Conservation (phyloP, 2,329 filamentous ascomycete genomes). For the Dichotomopilus funicola region DNA sequence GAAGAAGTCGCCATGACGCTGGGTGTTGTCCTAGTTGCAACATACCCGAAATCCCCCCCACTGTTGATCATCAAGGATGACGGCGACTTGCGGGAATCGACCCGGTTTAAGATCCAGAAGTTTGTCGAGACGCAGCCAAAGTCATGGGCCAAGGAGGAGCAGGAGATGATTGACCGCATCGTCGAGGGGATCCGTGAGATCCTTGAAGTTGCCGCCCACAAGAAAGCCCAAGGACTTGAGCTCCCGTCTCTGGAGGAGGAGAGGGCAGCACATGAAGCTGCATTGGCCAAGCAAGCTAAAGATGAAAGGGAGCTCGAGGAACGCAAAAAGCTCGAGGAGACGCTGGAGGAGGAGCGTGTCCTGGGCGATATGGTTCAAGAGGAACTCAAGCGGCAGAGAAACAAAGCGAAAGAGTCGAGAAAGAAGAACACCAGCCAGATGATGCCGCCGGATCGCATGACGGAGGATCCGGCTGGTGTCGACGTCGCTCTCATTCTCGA, state of each 20-base stretch:
- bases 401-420: constrained; percentile 57
- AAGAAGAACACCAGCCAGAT: constrained; percentile 49
- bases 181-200: constrained; percentile 65
- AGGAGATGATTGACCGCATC: constrained; percentile 59
- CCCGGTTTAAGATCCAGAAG: constrained; percentile 62
- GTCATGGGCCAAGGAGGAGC: constrained; percentile 44
- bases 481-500: constrained; percentile 55
- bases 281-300: constrained; percentile 54
- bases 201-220: constrained; percentile 77
- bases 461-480: constrained; percentile 28
- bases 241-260: constrained; percentile 86
- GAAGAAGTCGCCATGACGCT: constrained; percentile 64
- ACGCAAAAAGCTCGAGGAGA: constrained; percentile 48
- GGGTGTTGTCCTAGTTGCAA: constrained; percentile 76
- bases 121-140: constrained; percentile 54
- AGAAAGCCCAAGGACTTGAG: constrained; percentile 66
- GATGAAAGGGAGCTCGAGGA: constrained; percentile 49
- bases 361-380: constrained; percentile 66
- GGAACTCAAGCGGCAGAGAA: constrained; percentile 61
- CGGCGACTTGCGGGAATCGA: constrained; percentile 60
- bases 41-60: constrained; percentile 81
- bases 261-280: constrained; percentile 73
- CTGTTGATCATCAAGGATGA: constrained; percentile 62
- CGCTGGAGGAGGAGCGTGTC: constrained; percentile 61
- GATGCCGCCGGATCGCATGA: constrained; percentile 31